Percentiles rank a stretch among this genome's conserved stretches.
Evolutionary conservation across 2,329 filamentous ascomycete species (phyloP).

Genomic region (Aspergillus amoenus): DNA sequence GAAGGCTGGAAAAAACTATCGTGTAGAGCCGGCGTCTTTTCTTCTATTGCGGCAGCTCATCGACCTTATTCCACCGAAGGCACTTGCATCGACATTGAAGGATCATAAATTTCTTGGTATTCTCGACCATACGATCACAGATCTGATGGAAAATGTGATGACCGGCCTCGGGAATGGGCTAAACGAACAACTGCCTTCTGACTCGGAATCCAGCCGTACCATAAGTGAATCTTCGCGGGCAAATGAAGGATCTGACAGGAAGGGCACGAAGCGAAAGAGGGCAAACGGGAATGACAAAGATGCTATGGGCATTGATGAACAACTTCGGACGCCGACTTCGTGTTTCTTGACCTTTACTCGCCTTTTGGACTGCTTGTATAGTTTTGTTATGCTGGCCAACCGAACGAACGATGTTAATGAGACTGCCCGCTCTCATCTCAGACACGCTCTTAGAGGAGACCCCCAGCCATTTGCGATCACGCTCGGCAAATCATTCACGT

Average conservation of each 20-base stretch:
- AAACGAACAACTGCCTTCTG: slow-evolving; percentile 25
- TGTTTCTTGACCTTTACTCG: slow-evolving; percentile 36
- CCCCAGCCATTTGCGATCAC: slow-evolving; percentile 34
- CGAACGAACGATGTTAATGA: slow-evolving; percentile 28
- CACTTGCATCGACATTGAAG: slow-evolving; percentile 68
- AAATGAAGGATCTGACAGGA: slow-evolving; percentile 21
- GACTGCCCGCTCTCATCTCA: slow-evolving; percentile 39
- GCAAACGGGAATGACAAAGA: slow-evolving; percentile 25
- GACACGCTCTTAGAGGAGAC: slow-evolving; percentile 39
- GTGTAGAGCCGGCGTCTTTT: slow-evolving; percentile 48
- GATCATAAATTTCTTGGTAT: slow-evolving; percentile 68
- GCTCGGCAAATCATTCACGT: slow-evolving; percentile 35
- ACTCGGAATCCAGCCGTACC: slow-evolving; percentile 38
- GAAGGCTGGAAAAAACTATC: slow-evolving; percentile 44
- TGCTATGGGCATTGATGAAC: slow-evolving; percentile 32
- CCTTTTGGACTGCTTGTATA: slow-evolving; percentile 35
- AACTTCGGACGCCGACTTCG: slow-evolving; percentile 29
- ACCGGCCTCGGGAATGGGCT: slow-evolving; percentile 25
- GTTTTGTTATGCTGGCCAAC: slow-evolving; percentile 28
- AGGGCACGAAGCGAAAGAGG: slow-evolving; percentile 42
- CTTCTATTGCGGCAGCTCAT: slow-evolving; percentile 63
- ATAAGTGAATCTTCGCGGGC: slow-evolving; percentile 27
- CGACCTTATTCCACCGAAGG: slow-evolving; percentile 67
- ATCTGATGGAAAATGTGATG: slow-evolving; percentile 42
- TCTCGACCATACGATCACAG: slow-evolving; percentile 65